phyloP scores from a whole-genome alignment of 1,284 basidiomycete species.

The Trichosporon sp. region DNA sequence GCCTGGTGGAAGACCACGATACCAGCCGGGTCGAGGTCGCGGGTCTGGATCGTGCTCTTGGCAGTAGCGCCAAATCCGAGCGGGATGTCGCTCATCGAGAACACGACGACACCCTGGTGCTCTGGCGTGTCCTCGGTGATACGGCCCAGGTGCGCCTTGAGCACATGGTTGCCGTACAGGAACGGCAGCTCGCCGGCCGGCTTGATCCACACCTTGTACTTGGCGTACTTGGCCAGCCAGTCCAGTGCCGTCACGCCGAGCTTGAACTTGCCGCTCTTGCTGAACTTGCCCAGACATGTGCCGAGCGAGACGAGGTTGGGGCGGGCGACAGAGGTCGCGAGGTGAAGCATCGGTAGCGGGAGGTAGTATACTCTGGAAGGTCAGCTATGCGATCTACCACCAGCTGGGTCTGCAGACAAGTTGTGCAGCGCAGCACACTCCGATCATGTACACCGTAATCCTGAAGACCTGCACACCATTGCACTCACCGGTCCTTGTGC shows the following conservation, averaged over 20 bases:
- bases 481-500: conserved; percentile 65
- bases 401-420: not conserved
- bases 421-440: not conserved
- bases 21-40: conserved; percentile 95
- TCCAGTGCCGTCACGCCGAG: conserved; percentile 92
- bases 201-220: conserved; percentile 99
- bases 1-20: conserved; percentile 99
- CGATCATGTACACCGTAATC: not conserved
- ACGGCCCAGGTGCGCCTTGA: conserved; percentile 97
- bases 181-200: conserved; percentile 99
- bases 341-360: conserved; percentile 85
- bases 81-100: conserved; percentile 89
- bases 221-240: conserved; percentile 91
- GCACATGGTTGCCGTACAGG: conserved; percentile 96
- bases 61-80: conserved; percentile 97
- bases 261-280: conserved; percentile 96
- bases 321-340: conserved; percentile 84
- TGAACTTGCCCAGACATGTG: conserved; percentile 97
- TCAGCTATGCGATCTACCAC: not conserved
- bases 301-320: conserved; percentile 90
- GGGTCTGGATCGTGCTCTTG: conserved; percentile 87
- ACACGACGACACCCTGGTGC: conserved; percentile 96
- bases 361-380: conserved; percentile 71
- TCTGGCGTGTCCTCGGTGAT: conserved; percentile 99
- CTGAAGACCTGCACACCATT: not conserved